phyloP scores from a whole-genome alignment of 75 land plant genomes.

The Larix kaempferi region DNA sequence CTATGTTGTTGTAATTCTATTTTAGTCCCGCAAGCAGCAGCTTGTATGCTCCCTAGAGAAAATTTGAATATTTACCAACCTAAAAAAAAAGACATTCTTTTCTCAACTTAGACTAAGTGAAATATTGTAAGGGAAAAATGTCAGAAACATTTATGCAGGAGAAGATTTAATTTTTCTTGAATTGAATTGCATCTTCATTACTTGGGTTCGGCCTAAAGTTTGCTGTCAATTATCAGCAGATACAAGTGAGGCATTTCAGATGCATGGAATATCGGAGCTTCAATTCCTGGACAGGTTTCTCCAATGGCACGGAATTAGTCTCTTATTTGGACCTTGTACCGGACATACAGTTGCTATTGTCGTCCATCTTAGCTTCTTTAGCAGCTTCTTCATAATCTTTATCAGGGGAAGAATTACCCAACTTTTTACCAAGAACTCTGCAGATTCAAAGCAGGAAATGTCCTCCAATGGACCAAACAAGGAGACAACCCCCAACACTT shows the following conservation, averaged over 20 bases:
- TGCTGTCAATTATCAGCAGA: neutral
- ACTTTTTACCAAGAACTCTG: neutral
- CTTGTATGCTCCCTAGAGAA: too few relatives aligned
- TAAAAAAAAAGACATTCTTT: too few relatives aligned
- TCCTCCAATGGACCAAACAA: neutral
- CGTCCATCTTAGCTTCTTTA: constrained; percentile 24
- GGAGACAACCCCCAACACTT: neutral
- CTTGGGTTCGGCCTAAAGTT: too few relatives aligned
- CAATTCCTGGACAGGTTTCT: constrained; percentile 7
- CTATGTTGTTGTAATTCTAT: too few relatives aligned
- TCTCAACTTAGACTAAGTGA: too few relatives aligned
- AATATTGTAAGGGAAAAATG: too few relatives aligned
- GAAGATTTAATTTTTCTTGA: too few relatives aligned
- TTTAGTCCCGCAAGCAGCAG: too few relatives aligned
- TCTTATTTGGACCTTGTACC: constrained; percentile 6
- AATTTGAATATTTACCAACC: too few relatives aligned
- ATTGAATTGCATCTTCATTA: too few relatives aligned
- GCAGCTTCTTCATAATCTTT: constrained; percentile 18
- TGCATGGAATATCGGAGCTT: constrained; percentile 5
- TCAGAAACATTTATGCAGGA: too few relatives aligned
- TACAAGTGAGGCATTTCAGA: neutral
- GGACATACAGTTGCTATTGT: constrained; percentile 5
- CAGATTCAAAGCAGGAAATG: neutral
- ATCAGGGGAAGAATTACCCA: constrained; percentile 7
- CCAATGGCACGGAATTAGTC: neutral